A percentile compares a stretch with the other conserved stretches of the same genome.
Evolutionary conservation across 805 yeast species (phyloP).

Genomic region (Cyberlindnera xishuangbannaensis): DNA sequence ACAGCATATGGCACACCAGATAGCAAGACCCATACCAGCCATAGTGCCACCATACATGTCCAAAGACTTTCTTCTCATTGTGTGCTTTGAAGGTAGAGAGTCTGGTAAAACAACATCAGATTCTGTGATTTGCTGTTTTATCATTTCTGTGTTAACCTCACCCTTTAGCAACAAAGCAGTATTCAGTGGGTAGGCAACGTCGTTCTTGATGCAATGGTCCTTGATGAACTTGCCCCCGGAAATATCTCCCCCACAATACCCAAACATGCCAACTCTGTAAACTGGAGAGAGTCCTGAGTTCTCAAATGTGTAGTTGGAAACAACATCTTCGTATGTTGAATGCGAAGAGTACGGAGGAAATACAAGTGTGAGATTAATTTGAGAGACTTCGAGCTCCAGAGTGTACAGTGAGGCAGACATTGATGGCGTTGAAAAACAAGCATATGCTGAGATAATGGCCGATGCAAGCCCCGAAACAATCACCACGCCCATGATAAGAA

Average conservation of each 20-base stretch:
- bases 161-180: neutral
- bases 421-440: constrained; percentile 3
- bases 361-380: constrained; percentile 1
- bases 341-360: constrained; percentile 5
- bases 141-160: constrained; percentile 4
- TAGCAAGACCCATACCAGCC: constrained; percentile 5
- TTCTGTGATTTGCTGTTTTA: neutral
- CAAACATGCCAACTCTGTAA: constrained; percentile 6
- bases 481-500: neutral
- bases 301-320: constrained; percentile 3
- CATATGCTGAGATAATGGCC: constrained; percentile 1
- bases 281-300: constrained; percentile 1
- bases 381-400: constrained; percentile 3
- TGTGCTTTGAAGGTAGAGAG: constrained; percentile 1
- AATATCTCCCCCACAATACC: constrained; percentile 3
- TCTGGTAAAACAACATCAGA: constrained; percentile 1
- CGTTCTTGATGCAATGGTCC: constrained; percentile 1
- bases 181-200: constrained; percentile 2
- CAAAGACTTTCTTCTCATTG: constrained; percentile 1
- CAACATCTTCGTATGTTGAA: neutral
- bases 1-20: constrained; percentile 1
- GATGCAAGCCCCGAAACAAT: neutral
- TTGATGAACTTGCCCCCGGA: constrained; percentile 1
- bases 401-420: neutral
- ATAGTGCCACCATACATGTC: constrained; percentile 4